Percentiles rank a stretch among this genome's conserved stretches.
Conservation (phyloP, 78 protist genomes). For the Cavenderia fasciculata region DNA sequence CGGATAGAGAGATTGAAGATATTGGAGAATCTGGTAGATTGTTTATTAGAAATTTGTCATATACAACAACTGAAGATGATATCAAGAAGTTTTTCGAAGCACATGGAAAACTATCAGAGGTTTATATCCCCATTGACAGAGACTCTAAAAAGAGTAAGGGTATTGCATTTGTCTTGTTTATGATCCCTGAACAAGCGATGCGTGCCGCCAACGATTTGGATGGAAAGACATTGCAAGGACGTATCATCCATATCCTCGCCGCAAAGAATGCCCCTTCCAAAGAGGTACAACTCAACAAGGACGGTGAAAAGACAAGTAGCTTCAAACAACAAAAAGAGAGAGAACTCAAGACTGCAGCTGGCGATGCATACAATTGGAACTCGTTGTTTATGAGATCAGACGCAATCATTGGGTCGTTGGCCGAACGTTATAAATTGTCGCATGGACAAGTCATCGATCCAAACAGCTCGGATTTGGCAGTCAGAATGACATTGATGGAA, state of each 20-base stretch:
- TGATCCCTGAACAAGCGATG: conserved; percentile 89
- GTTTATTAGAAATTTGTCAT: conserved; percentile 77
- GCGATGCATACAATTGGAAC: conserved; percentile 91
- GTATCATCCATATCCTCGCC: conserved; percentile 92
- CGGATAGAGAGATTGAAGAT: conserved; percentile 33
- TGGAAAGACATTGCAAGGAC: conserved; percentile 68
- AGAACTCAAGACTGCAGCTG: conserved; percentile 51
- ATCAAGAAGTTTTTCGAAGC: conserved; percentile 20
- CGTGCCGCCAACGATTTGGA: conserved; percentile 75
- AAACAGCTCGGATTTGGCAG: conserved; percentile 64
- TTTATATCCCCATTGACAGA: conserved; percentile 90
- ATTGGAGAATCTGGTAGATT: conserved; percentile 72
- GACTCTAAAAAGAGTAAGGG: conserved; percentile 90
- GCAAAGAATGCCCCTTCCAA: conserved; percentile 58
- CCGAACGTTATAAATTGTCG: conserved; percentile 74
- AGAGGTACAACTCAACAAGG: not conserved
- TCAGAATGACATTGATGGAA: conserved; percentile 93
- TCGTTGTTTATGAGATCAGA: conserved; percentile 91
- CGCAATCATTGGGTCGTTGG: conserved; percentile 90
- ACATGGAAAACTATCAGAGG: conserved; percentile 84
- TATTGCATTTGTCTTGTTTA: conserved; percentile 86
- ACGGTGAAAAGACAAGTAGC: not conserved
- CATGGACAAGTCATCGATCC: conserved; percentile 85
- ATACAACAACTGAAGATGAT: conserved; percentile 50
- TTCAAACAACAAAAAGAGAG: conserved; percentile 74